Evolutionary conservation across 2,329 filamentous ascomycete genomes (phyloP).

Genomic region (Pseudogymnoascus sp.): DNA sequence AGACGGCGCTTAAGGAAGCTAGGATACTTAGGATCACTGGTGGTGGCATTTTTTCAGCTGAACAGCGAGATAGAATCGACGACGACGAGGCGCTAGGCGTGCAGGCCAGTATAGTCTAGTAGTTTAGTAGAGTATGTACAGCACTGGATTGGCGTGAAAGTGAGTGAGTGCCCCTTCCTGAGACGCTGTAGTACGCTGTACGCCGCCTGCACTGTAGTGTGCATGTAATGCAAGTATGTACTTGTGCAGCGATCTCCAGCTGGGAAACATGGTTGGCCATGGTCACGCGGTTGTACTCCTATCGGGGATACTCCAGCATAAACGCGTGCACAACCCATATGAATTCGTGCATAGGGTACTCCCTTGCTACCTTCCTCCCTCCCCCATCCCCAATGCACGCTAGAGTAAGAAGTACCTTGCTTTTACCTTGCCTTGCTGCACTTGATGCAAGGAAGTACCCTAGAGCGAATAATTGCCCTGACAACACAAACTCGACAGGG

Average conservation of each 20-base stretch:
- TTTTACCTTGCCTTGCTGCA: background rate
- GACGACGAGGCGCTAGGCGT: background rate
- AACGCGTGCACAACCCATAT: background rate
- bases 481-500: slow-evolving; percentile 7
- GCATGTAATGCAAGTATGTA: background rate
- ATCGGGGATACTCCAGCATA: background rate
- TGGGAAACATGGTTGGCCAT: background rate
- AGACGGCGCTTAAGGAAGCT: background rate
- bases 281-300: background rate
- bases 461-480: slow-evolving; percentile 6
- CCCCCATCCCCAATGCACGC: background rate
- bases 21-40: background rate
- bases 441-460: slow-evolving; percentile 2
- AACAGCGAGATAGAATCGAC: background rate
- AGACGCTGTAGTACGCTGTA: background rate
- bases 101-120: background rate
- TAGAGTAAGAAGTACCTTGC: slow-evolving; percentile 1
- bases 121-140: background rate
- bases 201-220: background rate
- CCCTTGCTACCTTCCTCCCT: background rate
- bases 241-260: background rate
- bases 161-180: background rate
- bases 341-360: background rate
- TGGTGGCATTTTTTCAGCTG: background rate
- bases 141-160: background rate